phyloP scores from a whole-genome alignment of 192 early-diverging fungal genomes.

The Spinellus fusiger region DNA sequence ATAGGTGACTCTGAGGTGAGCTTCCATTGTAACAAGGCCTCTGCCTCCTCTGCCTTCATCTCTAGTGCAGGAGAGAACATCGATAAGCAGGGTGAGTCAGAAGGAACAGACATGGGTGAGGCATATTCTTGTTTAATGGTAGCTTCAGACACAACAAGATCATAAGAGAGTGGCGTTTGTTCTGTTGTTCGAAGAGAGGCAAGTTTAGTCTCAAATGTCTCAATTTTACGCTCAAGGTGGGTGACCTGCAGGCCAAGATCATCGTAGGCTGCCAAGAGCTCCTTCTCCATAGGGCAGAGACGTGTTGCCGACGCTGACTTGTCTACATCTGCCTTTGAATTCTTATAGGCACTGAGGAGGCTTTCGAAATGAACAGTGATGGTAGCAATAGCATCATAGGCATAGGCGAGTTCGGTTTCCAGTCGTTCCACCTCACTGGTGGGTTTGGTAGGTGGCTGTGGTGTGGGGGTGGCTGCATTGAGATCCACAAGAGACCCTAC shows the following conservation, averaged over 20 bases:
- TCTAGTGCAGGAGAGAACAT: not conserved
- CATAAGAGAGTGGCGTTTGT: not conserved
- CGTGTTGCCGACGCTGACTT: constrained; percentile 10
- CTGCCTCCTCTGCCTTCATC: not conserved
- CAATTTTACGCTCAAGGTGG: constrained; percentile 31
- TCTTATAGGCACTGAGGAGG: constrained; percentile 21
- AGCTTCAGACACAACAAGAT: too few species aligned
- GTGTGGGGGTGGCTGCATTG: not conserved
- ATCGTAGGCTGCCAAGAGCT: constrained; percentile 31
- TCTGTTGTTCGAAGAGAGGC: not conserved
- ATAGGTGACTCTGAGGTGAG: not conserved
- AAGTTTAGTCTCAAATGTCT: constrained; percentile 17
- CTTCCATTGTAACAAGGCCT: not conserved
- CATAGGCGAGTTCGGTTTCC: constrained; percentile 24
- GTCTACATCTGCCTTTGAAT: constrained; percentile 18
- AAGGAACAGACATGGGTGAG: too few species aligned
- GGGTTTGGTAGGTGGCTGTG: not conserved
- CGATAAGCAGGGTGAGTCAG: too few species aligned
- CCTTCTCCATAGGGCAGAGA: constrained; percentile 23
- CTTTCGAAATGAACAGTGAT: constrained; percentile 30
- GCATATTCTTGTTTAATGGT: too few species aligned
- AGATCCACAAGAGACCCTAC: not conserved
- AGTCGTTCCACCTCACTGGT: constrained; percentile 15
- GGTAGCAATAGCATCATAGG: constrained; percentile 24
- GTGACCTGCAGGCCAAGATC: constrained; percentile 28